A percentile compares a stretch with the other conserved stretches of the same genome.
Evolutionary conservation across 2,329 filamentous ascomycete species (phyloP).

Genomic region (Hypoxylon sp.): DNA sequence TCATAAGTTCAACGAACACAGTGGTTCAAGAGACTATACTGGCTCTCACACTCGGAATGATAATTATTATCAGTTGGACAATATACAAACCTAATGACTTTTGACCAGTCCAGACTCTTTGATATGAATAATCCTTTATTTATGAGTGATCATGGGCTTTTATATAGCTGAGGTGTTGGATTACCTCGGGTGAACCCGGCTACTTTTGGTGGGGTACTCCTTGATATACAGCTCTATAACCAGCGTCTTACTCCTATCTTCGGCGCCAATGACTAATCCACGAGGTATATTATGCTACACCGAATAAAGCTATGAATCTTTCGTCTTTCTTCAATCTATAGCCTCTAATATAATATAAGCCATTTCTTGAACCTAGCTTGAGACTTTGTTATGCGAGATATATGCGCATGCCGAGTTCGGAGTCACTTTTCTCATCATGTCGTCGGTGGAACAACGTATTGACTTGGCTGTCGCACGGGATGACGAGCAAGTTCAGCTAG

Average conservation of each 20-base stretch:
- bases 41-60: too few species aligned
- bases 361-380: too few species aligned
- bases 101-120: too few species aligned
- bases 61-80: too few species aligned
- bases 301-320: neutral
- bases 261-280: neutral
- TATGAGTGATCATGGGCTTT: too few species aligned
- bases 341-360: neutral
- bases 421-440: slow-evolving; percentile 1
- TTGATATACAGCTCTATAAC: neutral
- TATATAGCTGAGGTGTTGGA: neutral
- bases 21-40: too few species aligned
- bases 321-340: neutral
- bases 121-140: too few species aligned
- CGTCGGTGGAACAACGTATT: neutral
- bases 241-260: neutral
- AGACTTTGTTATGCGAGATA: neutral
- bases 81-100: too few species aligned
- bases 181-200: neutral
- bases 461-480: neutral
- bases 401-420: neutral
- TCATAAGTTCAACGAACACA: too few species aligned
- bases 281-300: neutral
- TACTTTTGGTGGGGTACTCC: neutral
- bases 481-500: neutral